These are phyloP conservation scores for Fusarium albosuccineum DNA, from an alignment of 2,329 filamentous ascomycete species.

Conservation along the genomic window DNA sequence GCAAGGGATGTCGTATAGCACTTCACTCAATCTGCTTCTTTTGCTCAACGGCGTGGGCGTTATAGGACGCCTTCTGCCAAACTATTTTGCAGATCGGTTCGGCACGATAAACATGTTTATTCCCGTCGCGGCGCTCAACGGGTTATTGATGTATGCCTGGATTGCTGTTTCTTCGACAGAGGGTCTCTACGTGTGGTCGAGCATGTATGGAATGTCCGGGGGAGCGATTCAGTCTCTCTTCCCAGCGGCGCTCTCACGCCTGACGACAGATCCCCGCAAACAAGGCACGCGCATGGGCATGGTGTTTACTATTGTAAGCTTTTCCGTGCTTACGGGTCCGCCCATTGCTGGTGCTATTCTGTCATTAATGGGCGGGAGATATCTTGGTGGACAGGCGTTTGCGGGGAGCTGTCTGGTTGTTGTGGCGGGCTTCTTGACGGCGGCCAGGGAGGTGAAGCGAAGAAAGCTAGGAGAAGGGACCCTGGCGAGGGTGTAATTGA, in stretches of 20 bases:
- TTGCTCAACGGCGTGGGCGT: background rate
- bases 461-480: background rate
- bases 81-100: background rate
- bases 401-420: background rate
- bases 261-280: background rate
- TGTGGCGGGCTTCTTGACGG: background rate
- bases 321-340: background rate
- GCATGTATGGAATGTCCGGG: background rate
- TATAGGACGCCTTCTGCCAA: background rate
- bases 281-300: conserved; percentile 1
- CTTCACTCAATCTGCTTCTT: too few species aligned
- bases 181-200: background rate
- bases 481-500: background rate
- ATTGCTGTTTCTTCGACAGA: background rate
- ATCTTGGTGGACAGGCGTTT: background rate
- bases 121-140: background rate
- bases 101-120: background rate
- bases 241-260: background rate
- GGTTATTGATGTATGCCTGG: background rate
- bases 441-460: background rate
- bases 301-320: background rate
- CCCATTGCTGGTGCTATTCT: background rate
- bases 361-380: background rate
- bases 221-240: background rate
- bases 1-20: too few species aligned